Conservation (phyloP, 2,329 filamentous ascomycete species). For the Penicillium sp. region DNA sequence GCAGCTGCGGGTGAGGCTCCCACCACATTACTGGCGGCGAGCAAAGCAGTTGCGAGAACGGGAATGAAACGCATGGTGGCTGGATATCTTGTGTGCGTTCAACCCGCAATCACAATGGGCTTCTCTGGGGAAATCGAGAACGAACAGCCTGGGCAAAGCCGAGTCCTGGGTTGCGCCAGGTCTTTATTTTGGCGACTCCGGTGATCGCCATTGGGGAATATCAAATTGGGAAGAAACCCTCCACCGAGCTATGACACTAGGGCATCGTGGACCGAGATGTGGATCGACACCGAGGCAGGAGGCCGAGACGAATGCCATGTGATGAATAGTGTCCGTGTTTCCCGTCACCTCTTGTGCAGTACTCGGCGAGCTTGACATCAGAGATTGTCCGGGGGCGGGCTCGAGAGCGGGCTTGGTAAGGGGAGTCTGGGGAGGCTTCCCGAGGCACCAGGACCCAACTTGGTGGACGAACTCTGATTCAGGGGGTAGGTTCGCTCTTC, state of each 20-base stretch:
- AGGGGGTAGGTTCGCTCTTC: background rate
- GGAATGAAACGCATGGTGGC: slow-evolving; percentile 25
- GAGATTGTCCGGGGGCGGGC: background rate
- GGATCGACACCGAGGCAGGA: slow-evolving; percentile 10
- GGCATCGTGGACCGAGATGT: slow-evolving; percentile 5
- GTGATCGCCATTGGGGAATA: slow-evolving; percentile 15
- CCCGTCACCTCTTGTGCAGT: background rate
- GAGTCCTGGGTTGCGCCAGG: slow-evolving; percentile 7
- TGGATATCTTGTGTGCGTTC: slow-evolving; percentile 5
- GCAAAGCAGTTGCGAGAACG: slow-evolving; percentile 21
- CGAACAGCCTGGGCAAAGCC: slow-evolving; percentile 7
- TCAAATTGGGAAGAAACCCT: slow-evolving; percentile 17
- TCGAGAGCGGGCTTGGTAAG: background rate
- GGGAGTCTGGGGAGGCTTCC: background rate
- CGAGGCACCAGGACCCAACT: background rate
- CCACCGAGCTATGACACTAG: slow-evolving; percentile 13
- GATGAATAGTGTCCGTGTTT: background rate
- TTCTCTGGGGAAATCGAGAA: slow-evolving; percentile 8
- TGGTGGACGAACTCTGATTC: background rate
- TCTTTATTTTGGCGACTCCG: slow-evolving; percentile 18
- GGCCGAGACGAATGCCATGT: slow-evolving; percentile 5
- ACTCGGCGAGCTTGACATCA: background rate
- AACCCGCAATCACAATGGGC: slow-evolving; percentile 9
- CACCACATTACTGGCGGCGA: slow-evolving; percentile 17
- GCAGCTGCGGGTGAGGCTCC: slow-evolving; percentile 18